Evolutionary conservation across 169 alveolate genomes (phyloP).

Genomic region (Plasmodium berghei): DNA sequence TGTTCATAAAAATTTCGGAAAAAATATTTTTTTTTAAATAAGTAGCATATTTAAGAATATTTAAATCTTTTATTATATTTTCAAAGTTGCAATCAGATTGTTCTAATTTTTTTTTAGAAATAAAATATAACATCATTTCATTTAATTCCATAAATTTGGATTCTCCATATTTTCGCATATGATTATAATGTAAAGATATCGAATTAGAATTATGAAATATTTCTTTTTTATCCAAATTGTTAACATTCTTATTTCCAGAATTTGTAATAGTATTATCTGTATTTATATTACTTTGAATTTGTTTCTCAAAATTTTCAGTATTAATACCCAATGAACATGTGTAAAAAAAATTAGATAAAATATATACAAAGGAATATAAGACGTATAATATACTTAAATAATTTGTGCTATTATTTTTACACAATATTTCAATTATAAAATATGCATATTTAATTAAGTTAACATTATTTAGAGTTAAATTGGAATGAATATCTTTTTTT

Average conservation of each 20-base stretch:
- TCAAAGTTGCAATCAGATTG: background rate
- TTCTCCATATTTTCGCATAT: conserved; percentile 15
- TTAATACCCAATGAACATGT: conserved; percentile 4
- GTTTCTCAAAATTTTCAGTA: background rate
- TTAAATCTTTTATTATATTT: conserved; percentile 23
- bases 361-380: conserved; percentile 26
- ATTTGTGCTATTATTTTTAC: conserved; percentile 19
- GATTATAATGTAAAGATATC: background rate
- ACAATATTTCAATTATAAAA: conserved; percentile 23
- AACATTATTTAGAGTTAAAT: background rate
- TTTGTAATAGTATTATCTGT: no score
- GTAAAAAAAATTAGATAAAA: conserved; percentile 40
- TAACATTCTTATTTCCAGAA: no score
- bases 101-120: conserved; percentile 25
- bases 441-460: conserved; percentile 30
- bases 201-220: background rate
- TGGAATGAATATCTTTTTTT: background rate
- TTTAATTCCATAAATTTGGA: conserved; percentile 35
- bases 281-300: no score
- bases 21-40: conserved; percentile 16
- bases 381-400: conserved; percentile 27
- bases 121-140: conserved; percentile 28
- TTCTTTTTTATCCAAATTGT: background rate
- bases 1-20: background rate
- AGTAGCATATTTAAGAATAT: conserved; percentile 19